These are phyloP conservation scores for Phytophthora hibernalis DNA, from an alignment of 352 stramenopile species.

Conservation along the genomic window DNA sequence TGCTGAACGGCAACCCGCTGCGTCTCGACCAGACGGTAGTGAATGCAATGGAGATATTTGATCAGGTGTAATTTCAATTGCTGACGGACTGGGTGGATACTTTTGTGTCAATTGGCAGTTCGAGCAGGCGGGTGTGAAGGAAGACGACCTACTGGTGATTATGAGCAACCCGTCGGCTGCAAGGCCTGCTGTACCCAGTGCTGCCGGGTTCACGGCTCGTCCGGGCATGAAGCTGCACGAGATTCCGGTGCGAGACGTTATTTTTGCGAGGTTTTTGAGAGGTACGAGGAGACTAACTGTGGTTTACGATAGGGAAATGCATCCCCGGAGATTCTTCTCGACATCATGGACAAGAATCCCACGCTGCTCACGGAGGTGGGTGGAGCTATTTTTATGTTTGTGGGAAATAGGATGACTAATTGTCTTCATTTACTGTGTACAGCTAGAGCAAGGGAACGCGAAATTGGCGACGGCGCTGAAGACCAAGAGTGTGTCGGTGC, in stretches of 20 bases:
- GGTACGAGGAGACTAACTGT: neutral
- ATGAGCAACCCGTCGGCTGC: slow-evolving; percentile 47
- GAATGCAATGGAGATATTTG: neutral
- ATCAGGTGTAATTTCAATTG: neutral
- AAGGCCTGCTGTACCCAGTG: slow-evolving; percentile 18
- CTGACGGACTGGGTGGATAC: slow-evolving; percentile 6
- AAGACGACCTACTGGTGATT: slow-evolving; percentile 79
- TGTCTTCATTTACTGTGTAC: neutral
- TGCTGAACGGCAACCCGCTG: slow-evolving; percentile 69
- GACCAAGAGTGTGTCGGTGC: slow-evolving; percentile 73
- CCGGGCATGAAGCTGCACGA: slow-evolving; percentile 80
- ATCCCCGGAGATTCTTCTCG: slow-evolving; percentile 76
- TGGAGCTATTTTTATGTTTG: neutral
- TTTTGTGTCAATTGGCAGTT: slow-evolving; percentile 52
- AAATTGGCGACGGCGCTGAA: slow-evolving; percentile 70
- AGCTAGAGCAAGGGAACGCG: slow-evolving; percentile 72
- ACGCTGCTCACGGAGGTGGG: slow-evolving; percentile 68
- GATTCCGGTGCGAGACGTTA: slow-evolving; percentile 66
- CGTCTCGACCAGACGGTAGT: slow-evolving; percentile 61
- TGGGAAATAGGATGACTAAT: neutral
- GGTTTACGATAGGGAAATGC: slow-evolving; percentile 45
- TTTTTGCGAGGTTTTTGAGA: neutral
- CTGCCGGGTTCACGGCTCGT: slow-evolving; percentile 46
- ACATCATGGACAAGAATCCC: slow-evolving; percentile 87
- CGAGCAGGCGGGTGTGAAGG: slow-evolving; percentile 68